Evolutionary conservation across 2,329 filamentous ascomycete species (phyloP).

Genomic region (Hortaea sp.): DNA sequence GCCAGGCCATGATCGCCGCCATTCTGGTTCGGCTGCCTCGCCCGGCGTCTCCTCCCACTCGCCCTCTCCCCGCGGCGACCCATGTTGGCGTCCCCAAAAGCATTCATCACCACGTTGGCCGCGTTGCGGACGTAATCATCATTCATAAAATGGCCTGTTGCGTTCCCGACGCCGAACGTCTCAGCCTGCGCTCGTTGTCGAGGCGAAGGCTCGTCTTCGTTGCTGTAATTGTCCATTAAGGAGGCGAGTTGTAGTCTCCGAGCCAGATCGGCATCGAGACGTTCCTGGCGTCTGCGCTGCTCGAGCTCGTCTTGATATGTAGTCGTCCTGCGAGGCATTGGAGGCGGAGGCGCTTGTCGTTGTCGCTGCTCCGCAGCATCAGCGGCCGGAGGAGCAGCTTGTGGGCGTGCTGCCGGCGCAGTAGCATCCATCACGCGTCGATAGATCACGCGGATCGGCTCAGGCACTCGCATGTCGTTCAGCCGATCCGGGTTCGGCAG

Average conservation of each 20-base stretch:
- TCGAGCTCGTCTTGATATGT: slow-evolving; percentile 29
- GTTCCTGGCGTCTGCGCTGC: slow-evolving; percentile 34
- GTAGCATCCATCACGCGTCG: slow-evolving; percentile 17
- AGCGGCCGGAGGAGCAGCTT: slow-evolving; percentile 26
- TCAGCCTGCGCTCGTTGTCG: slow-evolving; percentile 26
- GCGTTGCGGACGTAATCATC: slow-evolving; percentile 42
- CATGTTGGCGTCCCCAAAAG: slow-evolving; percentile 22
- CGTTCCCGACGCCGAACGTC: slow-evolving; percentile 38
- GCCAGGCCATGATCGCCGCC: slow-evolving; percentile 17
- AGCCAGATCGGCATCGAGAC: slow-evolving; percentile 41
- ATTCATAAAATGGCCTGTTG: slow-evolving; percentile 50
- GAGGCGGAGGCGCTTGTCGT: neutral
- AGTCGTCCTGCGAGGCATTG: slow-evolving; percentile 5
- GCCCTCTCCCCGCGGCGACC: slow-evolving; percentile 22
- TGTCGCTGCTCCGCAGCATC: slow-evolving; percentile 23
- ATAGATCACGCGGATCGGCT: slow-evolving; percentile 30
- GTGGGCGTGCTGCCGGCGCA: slow-evolving; percentile 7
- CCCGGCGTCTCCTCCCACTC: slow-evolving; percentile 17
- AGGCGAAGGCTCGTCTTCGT: slow-evolving; percentile 11
- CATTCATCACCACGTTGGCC: slow-evolving; percentile 22
- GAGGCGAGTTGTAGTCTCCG: slow-evolving; percentile 40
- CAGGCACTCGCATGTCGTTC: slow-evolving; percentile 43
- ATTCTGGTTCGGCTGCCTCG: slow-evolving; percentile 8
- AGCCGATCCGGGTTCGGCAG: slow-evolving; percentile 44
- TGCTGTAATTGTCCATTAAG: slow-evolving; percentile 21